phyloP scores from a whole-genome alignment of 371 early-diverging fungal species.

The Lichtheimia hyalospora region DNA sequence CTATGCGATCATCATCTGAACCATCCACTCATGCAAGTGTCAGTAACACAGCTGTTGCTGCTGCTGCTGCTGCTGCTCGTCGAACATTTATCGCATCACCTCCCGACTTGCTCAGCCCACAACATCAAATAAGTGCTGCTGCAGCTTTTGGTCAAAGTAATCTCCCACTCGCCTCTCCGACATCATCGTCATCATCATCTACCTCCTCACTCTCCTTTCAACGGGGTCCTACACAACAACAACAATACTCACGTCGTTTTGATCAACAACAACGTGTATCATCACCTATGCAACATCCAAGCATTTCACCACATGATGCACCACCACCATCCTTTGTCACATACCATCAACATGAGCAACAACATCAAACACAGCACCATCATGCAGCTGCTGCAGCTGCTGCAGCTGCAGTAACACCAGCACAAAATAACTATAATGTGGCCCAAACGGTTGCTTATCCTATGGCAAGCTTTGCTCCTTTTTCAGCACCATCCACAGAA shows the following conservation, averaged over 20 bases:
- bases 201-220: slow-evolving; percentile 34
- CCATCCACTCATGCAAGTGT: slow-evolving; percentile 14
- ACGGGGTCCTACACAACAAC: slow-evolving; percentile 14
- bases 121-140: slow-evolving; percentile 4
- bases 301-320: slow-evolving; percentile 7
- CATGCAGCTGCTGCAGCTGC: background rate
- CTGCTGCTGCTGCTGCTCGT: slow-evolving; percentile 10
- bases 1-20: slow-evolving; percentile 28
- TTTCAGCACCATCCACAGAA: slow-evolving; percentile 8
- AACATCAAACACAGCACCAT: slow-evolving; percentile 11
- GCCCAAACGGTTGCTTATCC: slow-evolving; percentile 6
- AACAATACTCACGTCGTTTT: slow-evolving; percentile 17
- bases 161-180: slow-evolving; percentile 34
- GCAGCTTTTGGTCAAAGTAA: slow-evolving; percentile 15
- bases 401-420: too few species aligned
- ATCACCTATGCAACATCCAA: slow-evolving; percentile 8
- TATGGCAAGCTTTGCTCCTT: slow-evolving; percentile 10
- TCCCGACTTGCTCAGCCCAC: slow-evolving; percentile 11
- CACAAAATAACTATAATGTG: slow-evolving; percentile 5
- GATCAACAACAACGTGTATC: slow-evolving; percentile 10
- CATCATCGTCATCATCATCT: slow-evolving; percentile 40
- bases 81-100: slow-evolving; percentile 12
- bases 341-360: slow-evolving; percentile 13
- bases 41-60: background rate
- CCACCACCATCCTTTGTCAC: slow-evolving; percentile 5